Conservation (phyloP, 345 rosid species). For the Microcos paniculata region DNA sequence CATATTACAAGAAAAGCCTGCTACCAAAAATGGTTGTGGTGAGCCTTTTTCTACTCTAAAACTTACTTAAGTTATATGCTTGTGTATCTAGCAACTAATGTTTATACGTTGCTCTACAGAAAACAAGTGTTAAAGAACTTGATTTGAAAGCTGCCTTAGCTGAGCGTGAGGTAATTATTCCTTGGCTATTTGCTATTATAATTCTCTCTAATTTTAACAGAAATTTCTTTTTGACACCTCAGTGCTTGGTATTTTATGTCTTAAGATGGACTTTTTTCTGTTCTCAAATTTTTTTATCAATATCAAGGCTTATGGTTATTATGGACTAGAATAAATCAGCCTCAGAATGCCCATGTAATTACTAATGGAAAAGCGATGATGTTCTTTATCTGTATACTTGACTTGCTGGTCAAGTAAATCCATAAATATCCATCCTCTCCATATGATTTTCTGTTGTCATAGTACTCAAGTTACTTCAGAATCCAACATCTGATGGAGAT, state of each 20-base stretch:
- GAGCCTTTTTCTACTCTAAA: constrained; percentile 19
- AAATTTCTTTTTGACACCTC: not conserved
- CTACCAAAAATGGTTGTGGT: constrained; percentile 75
- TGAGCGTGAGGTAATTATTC: constrained; percentile 69
- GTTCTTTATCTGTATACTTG: not conserved
- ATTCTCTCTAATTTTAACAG: not conserved
- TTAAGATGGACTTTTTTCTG: not conserved
- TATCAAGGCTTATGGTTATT: not conserved
- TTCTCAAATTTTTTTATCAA: not conserved
- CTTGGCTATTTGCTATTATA: constrained; percentile 6
- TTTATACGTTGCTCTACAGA: constrained; percentile 47
- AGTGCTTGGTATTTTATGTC: not conserved
- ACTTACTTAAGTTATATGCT: not conserved
- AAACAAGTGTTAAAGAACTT: constrained; percentile 88
- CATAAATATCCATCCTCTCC: not conserved
- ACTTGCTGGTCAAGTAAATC: not conserved
- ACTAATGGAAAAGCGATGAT: not conserved
- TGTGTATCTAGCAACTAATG: constrained; percentile 20
- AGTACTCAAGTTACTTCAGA: not conserved
- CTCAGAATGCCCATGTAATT: not conserved
- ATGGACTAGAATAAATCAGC: not conserved
- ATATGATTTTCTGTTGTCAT: not conserved
- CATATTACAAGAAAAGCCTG: constrained; percentile 50
- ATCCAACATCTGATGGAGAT: not conserved
- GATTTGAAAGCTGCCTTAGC: constrained; percentile 87